Evolutionary conservation across 1,284 basidiomycete genomes (phyloP), one percentile per base, ranked within the genome.

Genomic region (Cerioporus squamosus): DNA sequence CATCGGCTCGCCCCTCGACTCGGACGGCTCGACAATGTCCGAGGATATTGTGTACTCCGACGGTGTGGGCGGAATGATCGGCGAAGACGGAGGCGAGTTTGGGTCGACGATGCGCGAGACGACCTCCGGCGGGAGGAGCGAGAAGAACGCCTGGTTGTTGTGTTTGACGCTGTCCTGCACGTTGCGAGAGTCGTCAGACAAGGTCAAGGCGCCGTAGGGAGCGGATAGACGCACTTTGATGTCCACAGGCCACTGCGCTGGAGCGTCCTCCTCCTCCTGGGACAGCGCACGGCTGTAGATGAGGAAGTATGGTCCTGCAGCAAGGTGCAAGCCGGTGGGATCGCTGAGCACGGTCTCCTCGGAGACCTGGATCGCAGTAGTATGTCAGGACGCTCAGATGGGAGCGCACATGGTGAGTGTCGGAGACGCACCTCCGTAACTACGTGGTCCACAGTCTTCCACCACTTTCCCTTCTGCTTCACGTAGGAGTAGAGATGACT

Each of bases 401-500:
- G 12, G 14, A 17, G 5, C 26, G 9, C 26, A 29, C 3, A 9
- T 3, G 9, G 26, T 6, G 26, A 29, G 26, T 6, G 12, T 7
- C 36, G 17, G 12, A n/a, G 15, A 45, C 72, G 36, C 66, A 83
- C 90, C 79, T 89, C 83, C 0, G 81, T 84, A 1, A 90, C 85
- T n/a, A 74, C 73, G 55, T 82, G 81, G 66, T 92, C 90, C n/a
- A 87, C 77, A 1, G 84, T 87, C 72, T 90, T 92, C 89, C 90
- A 93, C 91, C 91, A 93, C 15, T 71, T 75, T 12, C 79, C 83
- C 56, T 75, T 74, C 56, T 88, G 82, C 58, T 86, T 82, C 14
- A 91, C 83, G 65, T 92, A 93, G 5, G 87, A 88, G 68, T 91
- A 91, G 2, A 91, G 74, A 64, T 91, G 87, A 54, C 81, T 87